Conservation (phyloP, 2,329 filamentous ascomycete genomes). For the Aureobasidium sp. region DNA sequence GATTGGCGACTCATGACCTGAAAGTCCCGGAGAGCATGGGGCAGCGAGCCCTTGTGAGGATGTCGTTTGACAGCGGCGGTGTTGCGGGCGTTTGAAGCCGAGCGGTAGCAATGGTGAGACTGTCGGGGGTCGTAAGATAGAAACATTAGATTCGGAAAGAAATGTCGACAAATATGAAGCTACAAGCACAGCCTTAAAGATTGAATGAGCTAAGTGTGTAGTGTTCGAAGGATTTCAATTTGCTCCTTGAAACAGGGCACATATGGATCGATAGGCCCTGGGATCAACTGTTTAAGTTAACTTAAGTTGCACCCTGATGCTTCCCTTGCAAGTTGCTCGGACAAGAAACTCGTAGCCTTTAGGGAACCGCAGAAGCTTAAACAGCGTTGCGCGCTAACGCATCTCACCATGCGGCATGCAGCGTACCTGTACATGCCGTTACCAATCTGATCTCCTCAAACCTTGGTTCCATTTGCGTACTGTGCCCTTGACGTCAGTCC, state of each 20-base stretch:
- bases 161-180: neutral
- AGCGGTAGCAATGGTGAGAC: neutral
- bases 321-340: neutral
- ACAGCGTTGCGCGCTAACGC: neutral
- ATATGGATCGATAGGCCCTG: neutral
- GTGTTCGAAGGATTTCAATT: slow-evolving; percentile 2
- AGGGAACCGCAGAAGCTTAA: neutral
- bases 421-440: neutral
- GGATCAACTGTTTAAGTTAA: neutral
- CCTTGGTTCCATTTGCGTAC: neutral
- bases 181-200: neutral
- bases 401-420: neutral
- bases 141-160: neutral
- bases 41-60: neutral
- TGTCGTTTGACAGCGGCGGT: neutral
- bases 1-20: neutral
- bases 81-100: neutral
- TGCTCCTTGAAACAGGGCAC: slow-evolving; percentile 11
- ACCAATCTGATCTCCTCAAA: neutral
- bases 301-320: neutral
- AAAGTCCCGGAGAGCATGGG: neutral
- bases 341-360: neutral
- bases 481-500: neutral
- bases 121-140: neutral
- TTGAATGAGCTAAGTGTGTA: neutral